Evolutionary conservation across 768 basidiomycete genomes (phyloP).

Genomic region (Guyanaporus albipodus): DNA sequence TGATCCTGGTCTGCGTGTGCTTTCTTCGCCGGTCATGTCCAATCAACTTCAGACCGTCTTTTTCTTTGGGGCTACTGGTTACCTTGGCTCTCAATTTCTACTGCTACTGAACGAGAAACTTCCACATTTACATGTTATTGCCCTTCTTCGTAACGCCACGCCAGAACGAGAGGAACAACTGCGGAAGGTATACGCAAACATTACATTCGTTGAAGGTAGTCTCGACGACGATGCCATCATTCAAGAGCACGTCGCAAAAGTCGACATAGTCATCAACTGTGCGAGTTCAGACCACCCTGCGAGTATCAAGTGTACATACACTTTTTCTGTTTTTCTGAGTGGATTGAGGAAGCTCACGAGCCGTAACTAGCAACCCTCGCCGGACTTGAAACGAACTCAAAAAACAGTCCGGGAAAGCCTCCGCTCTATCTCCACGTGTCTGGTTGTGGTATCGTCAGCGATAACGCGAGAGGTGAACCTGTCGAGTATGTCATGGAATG

Average conservation of each 20-base stretch:
- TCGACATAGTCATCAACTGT: slow-evolving; percentile 39
- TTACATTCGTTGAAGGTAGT: slow-evolving; percentile 36
- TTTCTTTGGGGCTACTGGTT: slow-evolving; percentile 44
- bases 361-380: slow-evolving; percentile 32
- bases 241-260: slow-evolving; percentile 33
- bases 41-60: slow-evolving; percentile 27
- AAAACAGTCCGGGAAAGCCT: slow-evolving; percentile 33
- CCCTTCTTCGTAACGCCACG: slow-evolving; percentile 35
- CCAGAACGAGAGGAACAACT: slow-evolving; percentile 30
- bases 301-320: slow-evolving; percentile 30
- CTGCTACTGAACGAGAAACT: slow-evolving; percentile 30
- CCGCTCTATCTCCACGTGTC: slow-evolving; percentile 45
- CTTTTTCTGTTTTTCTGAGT: background rate
- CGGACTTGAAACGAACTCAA: slow-evolving; percentile 37
- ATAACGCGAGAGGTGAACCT: slow-evolving; percentile 39
- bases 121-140: slow-evolving; percentile 33
- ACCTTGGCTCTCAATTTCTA: slow-evolving; percentile 40
- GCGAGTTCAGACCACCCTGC: slow-evolving; percentile 39
- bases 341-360: background rate
- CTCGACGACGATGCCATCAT: slow-evolving; percentile 37
- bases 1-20: background rate
- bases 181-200: slow-evolving; percentile 31
- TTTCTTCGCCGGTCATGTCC: slow-evolving; percentile 9
- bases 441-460: slow-evolving; percentile 38
- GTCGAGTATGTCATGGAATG: slow-evolving; percentile 33